Conservation (phyloP, 495 filamentous ascomycete genomes). For the Ascodesmis nigricans region DNA sequence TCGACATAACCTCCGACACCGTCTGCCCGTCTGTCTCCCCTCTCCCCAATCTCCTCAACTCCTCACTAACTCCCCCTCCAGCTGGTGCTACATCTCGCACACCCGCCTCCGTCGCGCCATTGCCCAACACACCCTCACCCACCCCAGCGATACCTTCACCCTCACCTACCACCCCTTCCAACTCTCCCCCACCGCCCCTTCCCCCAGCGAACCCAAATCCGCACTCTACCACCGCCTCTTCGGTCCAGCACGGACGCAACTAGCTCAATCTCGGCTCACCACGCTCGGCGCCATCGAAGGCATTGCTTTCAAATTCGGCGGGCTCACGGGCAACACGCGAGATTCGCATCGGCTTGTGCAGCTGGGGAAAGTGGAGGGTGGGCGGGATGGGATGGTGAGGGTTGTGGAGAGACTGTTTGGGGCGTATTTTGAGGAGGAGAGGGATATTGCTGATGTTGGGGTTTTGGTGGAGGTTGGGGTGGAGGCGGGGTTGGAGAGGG, state of each 20-base stretch:
- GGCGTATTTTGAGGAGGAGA: constrained; percentile 54
- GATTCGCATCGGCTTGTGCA: constrained; percentile 57
- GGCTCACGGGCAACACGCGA: constrained; percentile 53
- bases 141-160: constrained; percentile 6
- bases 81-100: constrained; percentile 73
- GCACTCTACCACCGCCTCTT: constrained; percentile 34
- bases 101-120: constrained; percentile 51
- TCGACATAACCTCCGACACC: constrained; percentile 49
- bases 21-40: no score
- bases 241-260: constrained; percentile 33
- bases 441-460: constrained; percentile 47
- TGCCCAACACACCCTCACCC: constrained; percentile 21
- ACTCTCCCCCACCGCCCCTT: constrained; percentile 43
- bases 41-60: no score
- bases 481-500: constrained; percentile 38
- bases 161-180: constrained; percentile 59
- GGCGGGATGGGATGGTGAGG: constrained; percentile 33
- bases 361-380: constrained; percentile 36
- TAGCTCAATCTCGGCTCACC: constrained; percentile 36
- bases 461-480: constrained; percentile 39
- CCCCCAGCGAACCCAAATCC: constrained; percentile 34
- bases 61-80: no score
- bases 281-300: constrained; percentile 38
- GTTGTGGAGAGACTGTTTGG: constrained; percentile 48
- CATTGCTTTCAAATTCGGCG: constrained; percentile 50